Percentiles rank a stretch among this genome's conserved stretches.
phyloP scores from a whole-genome alignment of 2,329 filamentous ascomycete genomes.

The Calycina herbarum region DNA sequence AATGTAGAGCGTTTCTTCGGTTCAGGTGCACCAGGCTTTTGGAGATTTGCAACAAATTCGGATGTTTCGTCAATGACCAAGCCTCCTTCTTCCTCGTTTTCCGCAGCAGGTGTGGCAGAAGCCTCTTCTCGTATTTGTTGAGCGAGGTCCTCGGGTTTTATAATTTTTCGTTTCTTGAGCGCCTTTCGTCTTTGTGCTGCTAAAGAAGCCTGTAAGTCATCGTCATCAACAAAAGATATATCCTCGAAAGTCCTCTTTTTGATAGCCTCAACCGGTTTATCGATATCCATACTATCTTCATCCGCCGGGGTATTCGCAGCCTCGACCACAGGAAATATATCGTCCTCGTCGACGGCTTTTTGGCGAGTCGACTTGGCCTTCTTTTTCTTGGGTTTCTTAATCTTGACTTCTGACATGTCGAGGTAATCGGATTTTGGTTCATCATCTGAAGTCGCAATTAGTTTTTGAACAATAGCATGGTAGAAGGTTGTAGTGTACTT shows the following conservation, averaged over 20 bases:
- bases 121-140: slow-evolving; percentile 70
- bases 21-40: slow-evolving; percentile 62
- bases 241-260: slow-evolving; percentile 68
- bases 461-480: slow-evolving; percentile 28
- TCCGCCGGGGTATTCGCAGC: slow-evolving; percentile 35
- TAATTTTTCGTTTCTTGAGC: slow-evolving; percentile 88
- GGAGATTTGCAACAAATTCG: slow-evolving; percentile 87
- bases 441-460: slow-evolving; percentile 52
- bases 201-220: slow-evolving; percentile 84
- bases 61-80: slow-evolving; percentile 95
- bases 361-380: slow-evolving; percentile 76
- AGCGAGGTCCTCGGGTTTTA: slow-evolving; percentile 82
- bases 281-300: slow-evolving; percentile 72
- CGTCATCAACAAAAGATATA: slow-evolving; percentile 79
- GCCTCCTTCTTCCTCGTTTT: slow-evolving; percentile 54
- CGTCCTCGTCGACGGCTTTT: slow-evolving; percentile 64
- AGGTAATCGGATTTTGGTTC: slow-evolving; percentile 81
- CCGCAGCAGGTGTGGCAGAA: slow-evolving; percentile 53
- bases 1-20: slow-evolving; percentile 41
- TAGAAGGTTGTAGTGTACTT: slow-evolving; percentile 30
- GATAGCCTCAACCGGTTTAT: slow-evolving; percentile 50
- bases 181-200: slow-evolving; percentile 80
- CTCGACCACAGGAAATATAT: slow-evolving; percentile 49
- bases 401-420: slow-evolving; percentile 81
- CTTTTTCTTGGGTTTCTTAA: slow-evolving; percentile 94